Base-by-base conservation (phyloP, 2,329 filamentous ascomycete species). In the Penicillium sp. region DNA sequence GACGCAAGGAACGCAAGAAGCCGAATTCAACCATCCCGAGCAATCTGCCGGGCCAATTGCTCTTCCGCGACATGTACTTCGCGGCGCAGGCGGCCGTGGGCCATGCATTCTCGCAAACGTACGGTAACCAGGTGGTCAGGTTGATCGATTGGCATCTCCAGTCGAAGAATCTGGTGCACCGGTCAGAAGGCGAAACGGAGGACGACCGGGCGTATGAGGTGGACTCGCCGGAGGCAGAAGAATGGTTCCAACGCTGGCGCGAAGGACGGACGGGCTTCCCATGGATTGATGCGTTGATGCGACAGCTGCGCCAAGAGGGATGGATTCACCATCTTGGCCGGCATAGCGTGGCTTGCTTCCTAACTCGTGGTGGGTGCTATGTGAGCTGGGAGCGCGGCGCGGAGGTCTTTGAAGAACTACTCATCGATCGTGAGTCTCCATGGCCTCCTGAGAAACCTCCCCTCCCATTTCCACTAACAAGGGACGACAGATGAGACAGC, bases 31-130 rank as follows among this genome's bases (percentile, higher is more conserved):
- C 67, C 2, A 80, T 83, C 1, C 86, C 86, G 0, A 79, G 79
- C n/a, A 85, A 79, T 45, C 63, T 90, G 11, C 81, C 76, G 0
- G 86, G 86, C 2, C 86, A 90, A 53, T 65, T 90, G 1, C 70
- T 88, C 8, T 90, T 90, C 61, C 75, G 86, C 11, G 86, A 90
- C 58, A 90, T 90, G 86, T 90, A 89, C 63, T 89, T 90, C 53
- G 84, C 78, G 10, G 84, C 85, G 0, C 84, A 90, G 58, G 83
- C 84, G 1, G 74, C 78, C 0, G 67, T 88, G 1, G 85, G 85
- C 0, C 71, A 76, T 20, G 54, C 69, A 0, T 89, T 87, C 51
- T 72, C 68, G 1, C 83, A 86, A 54, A 83, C 82, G 1, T 69
- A 77, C 33, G 76, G 77, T 23, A 90, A 90, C 54, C 62, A 74